Conservation (phyloP, 768 basidiomycete species). For the Pleurotus salmoneostramineus region DNA sequence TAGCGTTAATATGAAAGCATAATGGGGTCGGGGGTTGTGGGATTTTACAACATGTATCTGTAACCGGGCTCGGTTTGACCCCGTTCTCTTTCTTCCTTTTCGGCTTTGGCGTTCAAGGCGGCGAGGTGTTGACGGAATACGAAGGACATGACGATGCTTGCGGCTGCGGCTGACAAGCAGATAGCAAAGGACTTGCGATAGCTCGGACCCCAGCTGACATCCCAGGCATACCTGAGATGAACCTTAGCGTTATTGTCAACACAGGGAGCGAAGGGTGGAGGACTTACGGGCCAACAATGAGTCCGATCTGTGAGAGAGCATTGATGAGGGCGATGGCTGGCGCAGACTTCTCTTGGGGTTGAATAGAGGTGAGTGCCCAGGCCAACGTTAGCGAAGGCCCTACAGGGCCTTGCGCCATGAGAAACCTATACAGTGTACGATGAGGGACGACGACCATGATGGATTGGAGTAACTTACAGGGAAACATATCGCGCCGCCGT, state of each 20-base stretch:
- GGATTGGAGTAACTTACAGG: background rate
- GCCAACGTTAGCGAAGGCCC: background rate
- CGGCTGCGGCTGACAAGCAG: slow-evolving; percentile 56
- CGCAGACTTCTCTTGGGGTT: slow-evolving; percentile 14
- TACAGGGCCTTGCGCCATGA: slow-evolving; percentile 1
- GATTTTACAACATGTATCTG: background rate
- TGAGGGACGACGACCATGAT: background rate
- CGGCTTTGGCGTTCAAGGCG: slow-evolving; percentile 25
- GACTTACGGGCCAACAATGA: slow-evolving; percentile 4
- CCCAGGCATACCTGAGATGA: background rate
- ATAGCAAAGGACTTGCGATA: slow-evolving; percentile 57
- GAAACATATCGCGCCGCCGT: slow-evolving; percentile 6
- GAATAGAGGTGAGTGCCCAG: slow-evolving; percentile 23
- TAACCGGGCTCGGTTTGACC: slow-evolving; percentile 4
- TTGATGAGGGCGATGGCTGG: slow-evolving; percentile 5
- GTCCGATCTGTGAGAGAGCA: slow-evolving; percentile 3
- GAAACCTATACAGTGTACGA: background rate
- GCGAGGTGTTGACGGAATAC: slow-evolving; percentile 40
- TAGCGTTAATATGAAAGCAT: background rate
- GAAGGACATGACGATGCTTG: slow-evolving; percentile 50
- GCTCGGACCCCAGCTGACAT: slow-evolving; percentile 4
- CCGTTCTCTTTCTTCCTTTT: slow-evolving; percentile 4
- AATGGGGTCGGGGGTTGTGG: background rate
- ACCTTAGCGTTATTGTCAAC: background rate
- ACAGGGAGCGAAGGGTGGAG: background rate